These are phyloP conservation scores for Cercospora sp. DNA, from an alignment of 2,329 filamentous ascomycete genomes.

Conservation along the genomic window DNA sequence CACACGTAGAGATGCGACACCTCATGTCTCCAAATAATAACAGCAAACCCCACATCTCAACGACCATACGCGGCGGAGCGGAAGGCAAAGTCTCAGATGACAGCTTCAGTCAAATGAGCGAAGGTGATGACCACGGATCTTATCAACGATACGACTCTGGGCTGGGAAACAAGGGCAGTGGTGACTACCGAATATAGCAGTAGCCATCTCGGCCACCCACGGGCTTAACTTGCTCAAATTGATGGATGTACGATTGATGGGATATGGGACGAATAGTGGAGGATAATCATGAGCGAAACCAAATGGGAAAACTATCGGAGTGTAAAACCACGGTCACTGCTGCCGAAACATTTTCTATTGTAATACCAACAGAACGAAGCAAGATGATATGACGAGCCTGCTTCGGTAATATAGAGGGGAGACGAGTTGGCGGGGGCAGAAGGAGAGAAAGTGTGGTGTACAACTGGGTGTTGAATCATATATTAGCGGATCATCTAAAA, in stretches of 20 bases:
- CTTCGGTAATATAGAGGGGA: neutral
- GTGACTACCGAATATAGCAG: constrained; percentile 3
- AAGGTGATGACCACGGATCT: neutral
- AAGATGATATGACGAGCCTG: neutral
- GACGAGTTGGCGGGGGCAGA: neutral
- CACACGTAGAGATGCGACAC: constrained; percentile 11
- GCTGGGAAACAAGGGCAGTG: constrained; percentile 1
- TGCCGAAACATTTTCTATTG: neutral
- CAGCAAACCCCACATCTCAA: neutral
- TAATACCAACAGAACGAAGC: neutral
- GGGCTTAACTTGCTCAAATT: too few relatives aligned
- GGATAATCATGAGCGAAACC: neutral
- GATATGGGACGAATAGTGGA: neutral
- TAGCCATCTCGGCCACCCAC: too few relatives aligned
- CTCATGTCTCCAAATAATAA: neutral
- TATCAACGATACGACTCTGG: constrained; percentile 9
- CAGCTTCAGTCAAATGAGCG: constrained; percentile 7
- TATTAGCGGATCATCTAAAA: neutral
- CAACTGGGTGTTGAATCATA: neutral
- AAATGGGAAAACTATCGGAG: neutral
- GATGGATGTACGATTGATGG: neutral
- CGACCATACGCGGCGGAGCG: neutral
- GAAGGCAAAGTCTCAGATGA: constrained; percentile 9
- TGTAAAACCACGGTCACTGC: neutral
- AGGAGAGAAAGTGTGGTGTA: neutral